Base-by-base conservation (phyloP, 805 yeast genomes). In the Lipomyces oligophaga region DNA sequence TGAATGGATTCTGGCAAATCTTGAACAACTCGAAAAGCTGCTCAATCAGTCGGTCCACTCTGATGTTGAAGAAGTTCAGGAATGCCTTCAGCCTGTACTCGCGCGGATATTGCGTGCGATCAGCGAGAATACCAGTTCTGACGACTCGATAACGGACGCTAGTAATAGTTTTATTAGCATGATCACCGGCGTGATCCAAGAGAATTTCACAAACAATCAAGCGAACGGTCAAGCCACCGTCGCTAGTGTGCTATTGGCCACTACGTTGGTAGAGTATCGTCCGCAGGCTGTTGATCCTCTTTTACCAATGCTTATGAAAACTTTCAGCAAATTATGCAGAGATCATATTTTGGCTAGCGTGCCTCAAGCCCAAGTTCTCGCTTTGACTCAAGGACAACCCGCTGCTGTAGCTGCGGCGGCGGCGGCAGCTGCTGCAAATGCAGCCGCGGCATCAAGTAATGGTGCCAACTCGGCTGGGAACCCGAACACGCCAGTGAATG, bases 11-110 rank as follows among this genome's bases (percentile, higher is more conserved):
- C 67, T 83, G 34, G 76, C 78, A 2, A 84, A 88, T 54, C 65
- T 88, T 31, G 70, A 74, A 1, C 78, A 81, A 27, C 73, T 94
- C 26, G 89, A 84, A 54, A 77, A 76, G 45, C 68, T 93, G 13
- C 69, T 93, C 13, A 95, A 85, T 49, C 85, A 85, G 57, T 81
- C 95, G 58, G 71, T 93, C 53, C 79, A 81, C 38, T 81, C 93
- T 0, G 88, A 84, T 57, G 83, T 85, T 55, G 88, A 82, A 54
- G 96, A 85, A 63, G 79, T 88, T 11, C 97, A 89, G 63, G 90
- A 83, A 58, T 86, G 82, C 0, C 67, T 87, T 21, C 93, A 83
- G 60, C 75, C 86, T 43, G 89, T 87, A 0, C 66, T 90, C 51
- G 67, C 78, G n/a, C 70, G 80, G 5, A 78, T 89, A 24, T 67